phyloP scores from a whole-genome alignment of 768 basidiomycete genomes.

The Tulasnella sp. region DNA sequence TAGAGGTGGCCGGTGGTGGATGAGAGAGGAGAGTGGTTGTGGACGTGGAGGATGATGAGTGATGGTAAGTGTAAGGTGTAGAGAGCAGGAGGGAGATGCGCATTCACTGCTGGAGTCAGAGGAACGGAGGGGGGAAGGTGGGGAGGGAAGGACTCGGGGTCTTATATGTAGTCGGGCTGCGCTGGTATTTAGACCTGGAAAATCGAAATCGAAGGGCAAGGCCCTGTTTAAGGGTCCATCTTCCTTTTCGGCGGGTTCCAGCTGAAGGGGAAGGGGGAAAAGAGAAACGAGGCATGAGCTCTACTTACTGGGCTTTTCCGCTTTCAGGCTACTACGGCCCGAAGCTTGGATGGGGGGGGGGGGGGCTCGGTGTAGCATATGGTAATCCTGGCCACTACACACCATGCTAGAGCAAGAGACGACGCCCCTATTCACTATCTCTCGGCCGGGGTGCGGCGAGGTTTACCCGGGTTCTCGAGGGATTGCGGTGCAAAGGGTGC shows the following conservation, averaged over 20 bases:
- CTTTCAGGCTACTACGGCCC: neutral
- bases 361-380: neutral
- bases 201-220: no score
- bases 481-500: neutral
- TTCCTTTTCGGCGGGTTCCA: no score
- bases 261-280: no score
- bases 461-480: neutral
- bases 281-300: neutral
- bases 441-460: neutral
- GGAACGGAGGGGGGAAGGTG: neutral
- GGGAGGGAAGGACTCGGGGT: neutral
- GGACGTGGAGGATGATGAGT: neutral
- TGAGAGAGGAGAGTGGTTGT: neutral
- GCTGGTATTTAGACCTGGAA: neutral
- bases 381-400: neutral
- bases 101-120: neutral
- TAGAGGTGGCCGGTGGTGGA: neutral
- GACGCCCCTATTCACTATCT: neutral
- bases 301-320: neutral
- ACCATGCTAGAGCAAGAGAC: neutral
- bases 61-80: neutral
- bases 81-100: neutral
- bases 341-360: neutral
- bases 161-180: neutral
- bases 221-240: no score